Evolutionary conservation across 495 filamentous ascomycete genomes (phyloP), one percentile per base, ranked within the genome.

Genomic region (Cryomyces antarcticus): DNA sequence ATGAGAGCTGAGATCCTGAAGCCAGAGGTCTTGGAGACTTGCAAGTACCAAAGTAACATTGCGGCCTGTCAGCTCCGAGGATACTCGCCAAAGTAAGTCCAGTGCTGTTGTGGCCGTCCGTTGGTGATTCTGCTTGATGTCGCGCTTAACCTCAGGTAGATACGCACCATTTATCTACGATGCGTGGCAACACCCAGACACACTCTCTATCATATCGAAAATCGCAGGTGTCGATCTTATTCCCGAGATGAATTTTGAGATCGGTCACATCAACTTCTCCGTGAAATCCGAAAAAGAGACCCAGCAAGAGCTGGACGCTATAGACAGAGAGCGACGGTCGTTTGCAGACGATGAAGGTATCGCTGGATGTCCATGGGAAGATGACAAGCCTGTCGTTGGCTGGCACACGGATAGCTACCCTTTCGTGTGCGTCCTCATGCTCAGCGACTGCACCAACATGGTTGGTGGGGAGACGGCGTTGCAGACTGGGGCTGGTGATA

Each of bases 341-440:
- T 61, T 56, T 31, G 60, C 59, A 7, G 57, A 61, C 4, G 65
- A 70, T 47, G 64, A 68, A 49, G 64, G 63, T 28, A 65, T 65
- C 43, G 61, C 62, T 6, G 67, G 59, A n/a, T 69, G 64, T 41
- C 58, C 65, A 7, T 68, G 67, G 65, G 71, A 74, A 38, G 70
- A 78, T 43, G 70, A 78, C 41, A 67, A 73, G 53, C 71, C 72
- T 6, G 72, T 82, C 39, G 75, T 80, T 27, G 75, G 70, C 43
- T 82, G 78, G 79, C 77, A 84, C 56, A 73, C 61, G 30, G 79
- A 84, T 50, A 77, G 73, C 49, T 82, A 82, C 52, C 79, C 78
- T 0, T 82, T 82, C 47, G 79, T 84, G 17, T 82, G 79, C 49
- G 77, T 84, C 34, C 65, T 74, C 10, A 82, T 82, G 79, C 69